Evolutionary conservation across 768 basidiomycete species (phyloP), one percentile per base, ranked within the genome.

Genomic region (Rhizopogon salebrosus): DNA sequence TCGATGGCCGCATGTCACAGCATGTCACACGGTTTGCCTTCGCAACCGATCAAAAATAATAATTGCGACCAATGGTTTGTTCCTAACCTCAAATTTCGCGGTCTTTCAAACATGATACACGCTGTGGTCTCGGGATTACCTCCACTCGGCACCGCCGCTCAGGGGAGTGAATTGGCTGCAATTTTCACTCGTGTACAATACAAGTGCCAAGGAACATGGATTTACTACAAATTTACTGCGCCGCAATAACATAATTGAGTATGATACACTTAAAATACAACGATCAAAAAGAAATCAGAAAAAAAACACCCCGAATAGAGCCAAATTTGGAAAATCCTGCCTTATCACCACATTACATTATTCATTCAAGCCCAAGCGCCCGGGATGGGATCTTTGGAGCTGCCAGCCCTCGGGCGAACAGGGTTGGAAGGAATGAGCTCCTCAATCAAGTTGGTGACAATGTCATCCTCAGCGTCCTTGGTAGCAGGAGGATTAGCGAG

Each of bases 391-490:
- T 64, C 59, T 22, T 34, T 46, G 29, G 71, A 62, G 42, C 68
- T 57, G 35, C 68, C 62, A 41, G 71, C 73, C 2, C 68, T 72
- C 31, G 74, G 70, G 13, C 70, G 73, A 35, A 66, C 64, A 48
- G 71, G 63, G 8, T 68, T 64, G 54, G 66, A 66, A 4, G 79
- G 71, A 41, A 86, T 66, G 46, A 87, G 69, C 39, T 80, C 80
- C 58, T 87, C 79, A 41, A 86, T 65, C 57, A 87, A 57, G 6
- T 72, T 80, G 11, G 83, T 85, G 29, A 85, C 80, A 49, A 87
- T 78, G 51, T 84, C 78, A 58, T 86, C 84, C 63, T 87, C 85
- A 1, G 65, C 66, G 9, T 85, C 84, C 58, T 79, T 82, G 23
- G 70, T 72, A 9, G 77, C 57, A n/a, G 62, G 57, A 18, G 68